phyloP scores from a whole-genome alignment of 2,329 filamentous ascomycete species.

The Sclerotinia sclerotiorum region DNA sequence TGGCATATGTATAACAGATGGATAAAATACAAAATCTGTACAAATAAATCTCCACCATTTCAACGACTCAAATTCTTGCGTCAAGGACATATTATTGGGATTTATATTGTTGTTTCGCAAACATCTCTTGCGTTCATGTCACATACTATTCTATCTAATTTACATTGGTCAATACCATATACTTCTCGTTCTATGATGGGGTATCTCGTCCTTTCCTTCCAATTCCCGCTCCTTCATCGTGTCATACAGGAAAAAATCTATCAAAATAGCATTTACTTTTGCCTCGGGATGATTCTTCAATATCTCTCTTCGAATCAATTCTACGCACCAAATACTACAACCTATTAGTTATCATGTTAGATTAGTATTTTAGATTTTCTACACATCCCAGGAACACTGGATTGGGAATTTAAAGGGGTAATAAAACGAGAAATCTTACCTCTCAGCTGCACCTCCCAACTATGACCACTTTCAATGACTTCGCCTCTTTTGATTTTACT shows the following conservation, averaged over 20 bases:
- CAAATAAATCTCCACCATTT: not conserved
- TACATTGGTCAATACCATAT: constrained; percentile 76
- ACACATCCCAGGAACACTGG: not conserved
- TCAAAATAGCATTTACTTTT: constrained; percentile 80
- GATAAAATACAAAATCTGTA: constrained; percentile 10
- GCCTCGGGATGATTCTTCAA: constrained; percentile 67
- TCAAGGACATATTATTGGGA: not conserved
- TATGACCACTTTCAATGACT: constrained; percentile 67
- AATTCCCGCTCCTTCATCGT: constrained; percentile 82
- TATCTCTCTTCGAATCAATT: constrained; percentile 83
- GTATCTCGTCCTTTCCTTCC: constrained; percentile 59
- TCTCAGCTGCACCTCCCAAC: constrained; percentile 84
- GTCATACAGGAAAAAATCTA: constrained; percentile 98
- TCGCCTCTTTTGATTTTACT: constrained; percentile 64
- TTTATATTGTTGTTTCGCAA: not conserved
- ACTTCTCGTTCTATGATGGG: constrained; percentile 86
- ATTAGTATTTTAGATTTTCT: not conserved
- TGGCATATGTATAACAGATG: constrained; percentile 6
- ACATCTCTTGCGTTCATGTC: not conserved
- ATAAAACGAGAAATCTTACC: constrained; percentile 48
- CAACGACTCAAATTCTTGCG: not conserved
- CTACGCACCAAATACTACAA: constrained; percentile 95
- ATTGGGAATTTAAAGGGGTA: constrained; percentile 6
- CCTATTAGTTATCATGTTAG: constrained; percentile 48
- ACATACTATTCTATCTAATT: not conserved